Percentiles rank a stretch among this genome's conserved stretches.
Conservation (phyloP, 2,329 filamentous ascomycete species). For the Cordyceps sp. region DNA sequence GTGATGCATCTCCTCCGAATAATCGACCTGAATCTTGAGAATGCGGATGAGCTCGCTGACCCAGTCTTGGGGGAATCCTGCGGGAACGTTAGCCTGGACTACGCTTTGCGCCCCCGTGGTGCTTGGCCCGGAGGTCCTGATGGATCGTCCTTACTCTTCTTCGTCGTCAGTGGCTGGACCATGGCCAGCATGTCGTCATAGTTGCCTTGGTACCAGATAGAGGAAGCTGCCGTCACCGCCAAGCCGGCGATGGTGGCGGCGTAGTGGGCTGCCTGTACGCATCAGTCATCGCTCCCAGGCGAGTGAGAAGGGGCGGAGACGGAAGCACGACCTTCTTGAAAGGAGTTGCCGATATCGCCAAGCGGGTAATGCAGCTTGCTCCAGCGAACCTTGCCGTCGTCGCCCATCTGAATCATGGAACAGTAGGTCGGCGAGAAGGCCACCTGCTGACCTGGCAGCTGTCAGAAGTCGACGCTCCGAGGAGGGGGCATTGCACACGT, state of each 20-base stretch:
- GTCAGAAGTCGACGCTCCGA: conserved; percentile 3
- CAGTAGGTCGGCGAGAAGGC: conserved; percentile 43
- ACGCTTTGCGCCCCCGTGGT: too few relatives aligned
- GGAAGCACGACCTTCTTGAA: conserved; percentile 27
- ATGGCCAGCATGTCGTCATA: conserved; percentile 60
- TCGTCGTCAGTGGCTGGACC: conserved; percentile 29
- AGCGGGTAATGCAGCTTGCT: conserved; percentile 33
- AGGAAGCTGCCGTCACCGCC: conserved; percentile 31
- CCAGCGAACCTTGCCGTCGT: conserved; percentile 44
- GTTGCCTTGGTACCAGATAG: conserved; percentile 27
- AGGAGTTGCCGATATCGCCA: conserved; percentile 28
- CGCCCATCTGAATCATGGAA: conserved; percentile 39
- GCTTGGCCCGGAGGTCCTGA: too few relatives aligned
- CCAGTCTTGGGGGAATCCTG: conserved; percentile 45
- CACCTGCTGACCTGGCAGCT: conserved; percentile 33
- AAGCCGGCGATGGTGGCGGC: conserved; percentile 45
- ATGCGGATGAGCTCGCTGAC: conserved; percentile 51
- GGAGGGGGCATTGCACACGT: conserved; percentile 11
- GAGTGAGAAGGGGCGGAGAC: too few relatives aligned
- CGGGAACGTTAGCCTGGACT: conserved; percentile 7
- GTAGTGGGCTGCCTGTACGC: conserved; percentile 26
- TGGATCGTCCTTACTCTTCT: conserved; percentile 11
- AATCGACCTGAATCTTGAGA: conserved; percentile 62
- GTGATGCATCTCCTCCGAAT: conserved; percentile 56
- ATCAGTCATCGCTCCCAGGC: too few relatives aligned